Base-by-base conservation (phyloP, 805 yeast genomes). In the Hemisphaericaspora nanyangensis region DNA sequence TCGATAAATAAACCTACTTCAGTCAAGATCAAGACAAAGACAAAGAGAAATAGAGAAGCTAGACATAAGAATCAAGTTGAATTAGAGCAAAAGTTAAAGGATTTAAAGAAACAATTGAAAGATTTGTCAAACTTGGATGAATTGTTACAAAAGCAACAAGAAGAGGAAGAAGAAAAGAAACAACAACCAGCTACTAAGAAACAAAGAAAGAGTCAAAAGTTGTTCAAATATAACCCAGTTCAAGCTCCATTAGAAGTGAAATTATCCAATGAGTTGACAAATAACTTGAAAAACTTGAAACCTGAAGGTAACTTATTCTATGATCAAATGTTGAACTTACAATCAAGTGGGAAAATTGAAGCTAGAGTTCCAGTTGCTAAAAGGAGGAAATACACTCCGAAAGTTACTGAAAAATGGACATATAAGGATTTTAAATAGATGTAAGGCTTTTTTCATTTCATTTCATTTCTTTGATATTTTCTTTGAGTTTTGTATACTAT, bases 401-500 rank as follows among this genome's bases (percentile, higher is more conserved):
- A 84, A 70, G 64, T 84, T 45, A 85, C 95, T 22, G 96, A 91
- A 61, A 91, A 90, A 65, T 88, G 95, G 95, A 76, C 90, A 25
- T 86, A 85, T 66, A 91, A 91, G 68, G 95, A 91, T 64, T 86
- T 85, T 56, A 82, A 82, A 64, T 82, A 69, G 53, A 17, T n/a
- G n/a, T n/a, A n/a, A n/a, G n/a, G n/a, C n/a, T n/a, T n/a, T n/a
- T n/a, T n/a, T n/a, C 36, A 8, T 8, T 27, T n/a, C 24, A 28
- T 29, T 19, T 29, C 20, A 15, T 37, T 18, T 30, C 19, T 17
- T 29, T 7, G 20, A 19, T 17, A 17, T 30, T 16, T 29, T 16
- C 11, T 18, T 30, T 10, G n/a, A n/a, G n/a, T n/a, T n/a, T n/a
- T n/a, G n/a, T n/a, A n/a, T n/a, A n/a, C n/a, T n/a, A n/a, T n/a